Percentiles rank a stretch among this genome's conserved stretches.
Evolutionary conservation across 1,139 yeast genomes (phyloP).

Genomic region (Blastobotrys raffinosifermentans): DNA sequence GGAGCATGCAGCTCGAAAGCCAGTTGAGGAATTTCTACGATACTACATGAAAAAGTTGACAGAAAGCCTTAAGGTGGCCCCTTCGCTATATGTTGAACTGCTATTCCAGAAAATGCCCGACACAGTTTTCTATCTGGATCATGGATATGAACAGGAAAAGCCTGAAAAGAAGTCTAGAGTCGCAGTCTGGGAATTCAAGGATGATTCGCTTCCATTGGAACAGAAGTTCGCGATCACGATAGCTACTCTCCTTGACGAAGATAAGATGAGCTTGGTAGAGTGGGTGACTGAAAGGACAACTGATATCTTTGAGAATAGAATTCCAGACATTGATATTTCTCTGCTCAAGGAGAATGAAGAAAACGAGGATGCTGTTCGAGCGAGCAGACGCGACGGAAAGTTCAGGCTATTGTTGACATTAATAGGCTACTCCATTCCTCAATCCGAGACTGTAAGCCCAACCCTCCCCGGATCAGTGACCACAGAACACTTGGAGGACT

Average conservation of each 20-base stretch:
- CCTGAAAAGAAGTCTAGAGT: conserved; percentile 11
- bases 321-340: conserved; percentile 4
- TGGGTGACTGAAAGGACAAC: conserved; percentile 43
- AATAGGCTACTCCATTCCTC: conserved; percentile 22
- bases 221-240: conserved; percentile 39
- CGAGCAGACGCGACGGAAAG: conserved; percentile 26
- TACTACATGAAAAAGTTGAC: conserved; percentile 64
- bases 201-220: conserved; percentile 22
- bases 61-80: conserved; percentile 46
- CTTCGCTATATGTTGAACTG: conserved; percentile 56
- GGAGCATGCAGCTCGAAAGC: conserved; percentile 43
- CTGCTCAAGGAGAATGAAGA: conserved; percentile 10
- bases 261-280: conserved; percentile 37
- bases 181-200: conserved; percentile 24
- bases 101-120: conserved; percentile 59
- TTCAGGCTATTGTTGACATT: conserved; percentile 27
- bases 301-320: conserved; percentile 23
- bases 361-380: conserved; percentile 8
- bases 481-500: conserved; percentile 21
- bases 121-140: conserved; percentile 38
- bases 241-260: conserved; percentile 45
- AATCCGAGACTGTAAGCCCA: conserved; percentile 6
- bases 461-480: conserved; percentile 20
- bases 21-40: conserved; percentile 59
- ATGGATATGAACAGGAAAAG: conserved; percentile 48